Percentiles rank a stretch among this genome's conserved stretches.
Evolutionary conservation across 345 rosid genomes (phyloP).

Genomic region (Corymbia maculata): DNA sequence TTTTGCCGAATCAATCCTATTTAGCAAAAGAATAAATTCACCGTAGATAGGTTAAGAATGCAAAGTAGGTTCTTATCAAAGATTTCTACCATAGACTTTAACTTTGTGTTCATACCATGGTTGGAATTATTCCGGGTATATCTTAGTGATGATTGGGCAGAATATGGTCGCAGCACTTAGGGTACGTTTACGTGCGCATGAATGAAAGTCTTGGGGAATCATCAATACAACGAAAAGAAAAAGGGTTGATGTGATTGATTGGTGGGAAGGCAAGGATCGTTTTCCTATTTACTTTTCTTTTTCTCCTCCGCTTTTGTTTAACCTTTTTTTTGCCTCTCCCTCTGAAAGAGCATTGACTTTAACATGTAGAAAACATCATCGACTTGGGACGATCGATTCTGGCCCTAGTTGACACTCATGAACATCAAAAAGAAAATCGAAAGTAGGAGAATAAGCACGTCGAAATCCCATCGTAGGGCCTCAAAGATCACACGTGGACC

Average conservation of each 20-base stretch:
- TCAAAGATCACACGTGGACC: constrained; percentile 39
- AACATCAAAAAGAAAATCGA: not conserved
- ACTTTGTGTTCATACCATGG: not conserved
- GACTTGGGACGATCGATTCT: not conserved
- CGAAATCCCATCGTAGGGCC: constrained; percentile 38
- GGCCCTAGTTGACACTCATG: constrained; percentile 9
- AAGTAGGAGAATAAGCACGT: not conserved
- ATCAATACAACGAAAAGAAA: not conserved
- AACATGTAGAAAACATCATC: not conserved
- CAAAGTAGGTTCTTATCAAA: not conserved
- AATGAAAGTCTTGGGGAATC: constrained; percentile 5
- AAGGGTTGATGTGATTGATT: constrained; percentile 9
- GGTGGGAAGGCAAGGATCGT: not conserved
- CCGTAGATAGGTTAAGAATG: not conserved
- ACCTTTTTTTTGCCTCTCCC: not conserved
- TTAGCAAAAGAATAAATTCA: not conserved
- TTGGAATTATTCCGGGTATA: not conserved
- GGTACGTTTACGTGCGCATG: constrained; percentile 3
- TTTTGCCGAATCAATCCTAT: not conserved
- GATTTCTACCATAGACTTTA: not conserved
- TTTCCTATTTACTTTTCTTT: not conserved
- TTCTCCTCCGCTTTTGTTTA: not conserved
- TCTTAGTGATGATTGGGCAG: constrained; percentile 5
- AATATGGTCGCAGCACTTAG: not conserved
- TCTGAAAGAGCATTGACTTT: constrained; percentile 26